phyloP scores from a whole-genome alignment of 305 asterid species.

The Solanum hybrid region DNA sequence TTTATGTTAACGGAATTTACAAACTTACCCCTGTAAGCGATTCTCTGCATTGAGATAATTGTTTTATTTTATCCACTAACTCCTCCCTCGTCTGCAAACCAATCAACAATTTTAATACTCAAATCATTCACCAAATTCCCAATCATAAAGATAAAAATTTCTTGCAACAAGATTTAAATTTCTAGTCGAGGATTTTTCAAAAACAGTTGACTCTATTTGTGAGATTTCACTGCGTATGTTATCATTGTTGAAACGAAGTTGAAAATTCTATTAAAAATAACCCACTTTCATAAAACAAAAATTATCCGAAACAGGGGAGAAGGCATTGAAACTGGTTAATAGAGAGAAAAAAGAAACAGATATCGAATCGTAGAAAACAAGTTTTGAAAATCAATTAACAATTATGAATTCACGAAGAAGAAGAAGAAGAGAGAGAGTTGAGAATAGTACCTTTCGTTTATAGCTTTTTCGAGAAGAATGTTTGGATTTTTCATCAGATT shows the following conservation, averaged over 20 bases:
- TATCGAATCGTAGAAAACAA: neutral
- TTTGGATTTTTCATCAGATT: slow-evolving; percentile 32
- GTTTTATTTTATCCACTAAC: slow-evolving; percentile 15
- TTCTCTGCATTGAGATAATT: slow-evolving; percentile 18
- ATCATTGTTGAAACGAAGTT: neutral
- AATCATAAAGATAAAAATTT: neutral
- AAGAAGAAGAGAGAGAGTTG: neutral
- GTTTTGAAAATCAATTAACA: neutral
- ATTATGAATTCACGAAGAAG: neutral
- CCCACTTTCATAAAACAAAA: neutral
- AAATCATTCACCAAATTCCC: neutral
- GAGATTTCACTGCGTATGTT: neutral
- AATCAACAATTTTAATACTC: neutral
- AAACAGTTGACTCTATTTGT: neutral
- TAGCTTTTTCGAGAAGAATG: slow-evolving; percentile 11
- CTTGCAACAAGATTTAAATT: neutral
- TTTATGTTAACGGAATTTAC: neutral
- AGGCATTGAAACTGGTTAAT: neutral
- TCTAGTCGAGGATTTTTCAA: neutral
- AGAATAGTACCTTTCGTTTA: slow-evolving; percentile 21
- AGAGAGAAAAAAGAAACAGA: neutral
- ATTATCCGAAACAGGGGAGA: neutral
- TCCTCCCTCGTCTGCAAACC: slow-evolving; percentile 32
- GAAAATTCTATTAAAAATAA: neutral
- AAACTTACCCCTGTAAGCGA: slow-evolving; percentile 31